Evolutionary conservation across 1,139 yeast species (phyloP).

Genomic region (Hyphopichia khmerensis): DNA sequence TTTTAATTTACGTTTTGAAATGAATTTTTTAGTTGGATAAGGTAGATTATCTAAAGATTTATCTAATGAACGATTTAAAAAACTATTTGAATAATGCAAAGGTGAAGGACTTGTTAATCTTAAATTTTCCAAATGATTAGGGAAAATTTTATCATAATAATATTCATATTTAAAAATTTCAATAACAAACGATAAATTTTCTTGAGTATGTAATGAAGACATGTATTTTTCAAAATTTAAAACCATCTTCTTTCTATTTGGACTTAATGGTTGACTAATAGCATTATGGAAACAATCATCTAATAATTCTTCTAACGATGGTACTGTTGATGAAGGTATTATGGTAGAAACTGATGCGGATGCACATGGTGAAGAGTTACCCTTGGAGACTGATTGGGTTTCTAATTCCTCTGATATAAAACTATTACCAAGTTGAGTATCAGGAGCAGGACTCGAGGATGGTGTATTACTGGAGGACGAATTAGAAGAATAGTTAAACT

Average conservation of each 20-base stretch:
- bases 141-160: conserved; percentile 22
- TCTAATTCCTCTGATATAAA: background rate
- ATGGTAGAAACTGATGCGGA: background rate
- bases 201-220: conserved; percentile 38
- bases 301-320: conserved; percentile 24
- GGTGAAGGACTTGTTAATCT: conserved; percentile 7
- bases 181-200: conserved; percentile 45
- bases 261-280: conserved; percentile 16
- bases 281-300: conserved; percentile 25
- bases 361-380: too few relatives aligned
- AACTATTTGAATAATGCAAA: conserved; percentile 5
- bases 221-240: conserved; percentile 19
- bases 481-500: conserved; percentile 1
- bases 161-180: conserved; percentile 47
- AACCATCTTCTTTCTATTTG: conserved; percentile 12
- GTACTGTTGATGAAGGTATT: conserved; percentile 5
- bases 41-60: conserved; percentile 12
- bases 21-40: conserved; percentile 8
- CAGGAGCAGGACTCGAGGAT: background rate
- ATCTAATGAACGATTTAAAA: conserved; percentile 13
- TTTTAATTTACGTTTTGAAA: too few relatives aligned
- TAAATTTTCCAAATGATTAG: conserved; percentile 10
- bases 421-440: background rate
- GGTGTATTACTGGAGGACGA: conserved; percentile 1
- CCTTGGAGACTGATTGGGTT: background rate